A percentile compares a stretch with the other conserved stretches of the same genome.
These are phyloP conservation scores for Aspergillus pseudoviridinutans DNA, from an alignment of 2,329 filamentous ascomycete genomes.

Conservation along the genomic window DNA sequence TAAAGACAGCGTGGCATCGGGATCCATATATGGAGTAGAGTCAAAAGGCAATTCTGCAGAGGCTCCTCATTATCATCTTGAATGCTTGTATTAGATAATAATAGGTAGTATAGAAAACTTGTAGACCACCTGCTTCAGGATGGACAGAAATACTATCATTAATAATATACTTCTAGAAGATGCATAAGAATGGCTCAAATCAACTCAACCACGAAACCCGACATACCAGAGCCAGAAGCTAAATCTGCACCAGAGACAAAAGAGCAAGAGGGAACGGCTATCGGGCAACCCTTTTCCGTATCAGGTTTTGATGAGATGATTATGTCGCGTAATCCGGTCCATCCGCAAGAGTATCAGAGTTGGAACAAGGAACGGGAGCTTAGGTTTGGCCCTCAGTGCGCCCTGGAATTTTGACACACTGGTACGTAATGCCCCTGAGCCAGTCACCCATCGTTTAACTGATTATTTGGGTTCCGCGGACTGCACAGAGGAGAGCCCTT, in stretches of 20 bases:
- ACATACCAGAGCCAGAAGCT: background rate
- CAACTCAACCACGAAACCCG: background rate
- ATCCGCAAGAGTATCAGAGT: background rate
- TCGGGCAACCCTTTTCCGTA: background rate
- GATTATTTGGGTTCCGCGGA: background rate
- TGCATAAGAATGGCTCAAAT: background rate
- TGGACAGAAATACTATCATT: background rate
- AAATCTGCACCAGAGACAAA: background rate
- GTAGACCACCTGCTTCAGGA: background rate
- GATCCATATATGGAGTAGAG: background rate
- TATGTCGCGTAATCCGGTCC: constrained; percentile 15
- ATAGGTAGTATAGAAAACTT: background rate
- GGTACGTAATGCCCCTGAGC: background rate
- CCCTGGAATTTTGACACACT: background rate
- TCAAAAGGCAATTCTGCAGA: background rate
- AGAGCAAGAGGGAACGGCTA: background rate
- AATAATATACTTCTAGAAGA: background rate
- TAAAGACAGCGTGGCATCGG: no score
- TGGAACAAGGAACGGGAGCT: background rate
- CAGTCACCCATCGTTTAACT: background rate
- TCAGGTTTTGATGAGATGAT: constrained; percentile 9
- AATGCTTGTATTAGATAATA: no score
- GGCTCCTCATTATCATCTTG: background rate
- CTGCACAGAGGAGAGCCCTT: background rate
- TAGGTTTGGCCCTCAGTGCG: background rate